These are phyloP conservation scores for Backusella tuberculispora DNA, from an alignment of 192 early-diverging fungal genomes.

Conservation along the genomic window DNA sequence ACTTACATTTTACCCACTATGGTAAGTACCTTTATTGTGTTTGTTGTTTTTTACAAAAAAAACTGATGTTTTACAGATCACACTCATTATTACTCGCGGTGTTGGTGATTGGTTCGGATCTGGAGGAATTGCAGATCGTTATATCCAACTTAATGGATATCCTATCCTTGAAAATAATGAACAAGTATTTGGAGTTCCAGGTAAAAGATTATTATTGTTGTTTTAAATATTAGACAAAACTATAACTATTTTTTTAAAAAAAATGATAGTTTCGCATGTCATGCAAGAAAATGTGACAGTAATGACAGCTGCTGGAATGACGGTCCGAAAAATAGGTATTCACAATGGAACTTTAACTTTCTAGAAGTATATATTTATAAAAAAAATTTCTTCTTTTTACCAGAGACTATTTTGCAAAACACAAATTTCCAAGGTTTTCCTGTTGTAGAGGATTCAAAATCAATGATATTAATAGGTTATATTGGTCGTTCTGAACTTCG, in stretches of 20 bases:
- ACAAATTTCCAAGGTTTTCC: constrained; percentile 73
- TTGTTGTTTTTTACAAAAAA: constrained; percentile 11
- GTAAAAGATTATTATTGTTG: constrained; percentile 5
- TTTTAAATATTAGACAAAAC: background rate
- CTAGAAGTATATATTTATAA: background rate
- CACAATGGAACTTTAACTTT: no score
- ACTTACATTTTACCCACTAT: constrained; percentile 94
- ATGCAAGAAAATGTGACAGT: constrained; percentile 63
- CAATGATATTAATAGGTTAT: constrained; percentile 70
- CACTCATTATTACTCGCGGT: constrained; percentile 76
- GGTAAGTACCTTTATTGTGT: constrained; percentile 48
- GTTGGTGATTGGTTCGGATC: constrained; percentile 75
- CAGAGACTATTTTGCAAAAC: constrained; percentile 53
- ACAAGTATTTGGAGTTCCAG: constrained; percentile 60
- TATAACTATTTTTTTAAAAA: constrained; percentile 15
- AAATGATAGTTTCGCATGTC: constrained; percentile 52
- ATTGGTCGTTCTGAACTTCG: constrained; percentile 65
- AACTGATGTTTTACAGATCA: constrained; percentile 46
- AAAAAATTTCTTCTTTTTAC: background rate
- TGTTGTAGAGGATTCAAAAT: constrained; percentile 66
- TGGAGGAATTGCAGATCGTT: constrained; percentile 79
- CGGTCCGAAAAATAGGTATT: constrained; percentile 51
- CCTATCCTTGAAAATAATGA: constrained; percentile 80
- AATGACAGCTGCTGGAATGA: constrained; percentile 59
- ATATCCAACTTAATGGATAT: constrained; percentile 76